Base-by-base conservation (phyloP, 768 basidiomycete species). In the Lyophyllum decastes region DNA sequence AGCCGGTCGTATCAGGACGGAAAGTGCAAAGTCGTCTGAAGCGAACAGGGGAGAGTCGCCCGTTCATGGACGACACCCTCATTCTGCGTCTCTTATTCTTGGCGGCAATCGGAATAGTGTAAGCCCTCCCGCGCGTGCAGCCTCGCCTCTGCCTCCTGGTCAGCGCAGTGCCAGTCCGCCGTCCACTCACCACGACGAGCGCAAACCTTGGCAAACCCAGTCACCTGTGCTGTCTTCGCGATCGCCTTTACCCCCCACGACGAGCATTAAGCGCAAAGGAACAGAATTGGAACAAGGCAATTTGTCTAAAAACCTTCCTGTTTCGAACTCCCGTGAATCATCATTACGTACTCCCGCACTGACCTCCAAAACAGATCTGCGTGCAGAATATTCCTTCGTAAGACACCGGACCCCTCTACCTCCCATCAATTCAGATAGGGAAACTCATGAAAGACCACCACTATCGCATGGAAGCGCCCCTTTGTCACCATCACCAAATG, bases 341-440 rank as follows among this genome's bases (percentile, higher is more conserved):
- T 57, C 30, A 17, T 19, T 16, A n/a, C 69, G 60, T 33, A 75
- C 76, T 59, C 75, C 74, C n/a, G 33, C 40, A 5, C 52, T 41
- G 12, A 25, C 26, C 11, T 33, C 33, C 10, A 53, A 45, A 22
- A 46, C 49, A 10, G 49, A 49, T 30, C 26, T 38, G 22, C 58
- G 25, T 4, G 17, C 25, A 12, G 51, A 54, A 12, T 81, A 76
- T 76, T 68, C 74, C 47, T 76, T 78, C 45, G 69, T 75, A 6
- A 74, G 74, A 22, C 70, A 63, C 34, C 68, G 64, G 51, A 63
- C 54, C 57, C 24, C 61, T 38, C 71, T 82, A 21, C 74, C 79
- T 34, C 74, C 79, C 1, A 66, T 81, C 16, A 76, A 80, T 53
- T 54, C 74, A 1, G 75, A 78, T 38, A 57, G 61, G 24, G 70